A percentile compares a stretch with the other conserved stretches of the same genome.
phyloP scores from a whole-genome alignment of 768 basidiomycete genomes.

The Floccularia luteovirens region DNA sequence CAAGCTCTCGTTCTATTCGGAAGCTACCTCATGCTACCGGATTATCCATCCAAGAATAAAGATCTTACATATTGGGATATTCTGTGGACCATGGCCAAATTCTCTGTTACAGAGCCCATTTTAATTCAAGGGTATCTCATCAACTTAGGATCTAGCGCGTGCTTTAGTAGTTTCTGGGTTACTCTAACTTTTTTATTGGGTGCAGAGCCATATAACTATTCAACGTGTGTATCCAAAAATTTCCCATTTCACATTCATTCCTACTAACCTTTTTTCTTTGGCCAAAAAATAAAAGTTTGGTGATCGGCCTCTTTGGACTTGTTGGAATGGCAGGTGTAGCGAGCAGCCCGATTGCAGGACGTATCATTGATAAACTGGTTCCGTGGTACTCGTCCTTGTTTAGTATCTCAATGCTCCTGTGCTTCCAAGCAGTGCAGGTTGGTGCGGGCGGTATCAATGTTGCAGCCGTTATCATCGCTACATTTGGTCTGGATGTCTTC shows the following conservation, averaged over 20 bases:
- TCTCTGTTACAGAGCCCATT: conserved; percentile 69
- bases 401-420: conserved; percentile 34
- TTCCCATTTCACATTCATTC: background rate
- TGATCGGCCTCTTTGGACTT: conserved; percentile 69
- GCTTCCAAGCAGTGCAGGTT: conserved; percentile 57
- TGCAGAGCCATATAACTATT: conserved; percentile 68
- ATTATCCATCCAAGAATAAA: conserved; percentile 73
- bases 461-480: conserved; percentile 61
- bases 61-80: conserved; percentile 64
- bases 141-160: conserved; percentile 55
- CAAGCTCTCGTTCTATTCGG: conserved; percentile 52
- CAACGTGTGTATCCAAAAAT: conserved; percentile 42
- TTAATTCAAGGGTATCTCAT: conserved; percentile 64
- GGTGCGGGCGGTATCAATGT: conserved; percentile 66
- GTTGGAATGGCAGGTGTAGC: conserved; percentile 68
- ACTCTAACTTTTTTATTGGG: conserved; percentile 79
- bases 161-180: conserved; percentile 58
- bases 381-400: conserved; percentile 74
- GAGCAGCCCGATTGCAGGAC: conserved; percentile 63
- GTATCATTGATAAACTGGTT: conserved; percentile 58
- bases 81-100: conserved; percentile 71
- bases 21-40: conserved; percentile 62
- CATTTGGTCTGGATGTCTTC: conserved; percentile 67
- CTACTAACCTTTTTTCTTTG: too few relatives aligned
- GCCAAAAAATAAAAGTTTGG: too few relatives aligned